These are phyloP conservation scores for Phytophthora capsici DNA, from an alignment of 352 stramenopile genomes.

Conservation along the genomic window DNA sequence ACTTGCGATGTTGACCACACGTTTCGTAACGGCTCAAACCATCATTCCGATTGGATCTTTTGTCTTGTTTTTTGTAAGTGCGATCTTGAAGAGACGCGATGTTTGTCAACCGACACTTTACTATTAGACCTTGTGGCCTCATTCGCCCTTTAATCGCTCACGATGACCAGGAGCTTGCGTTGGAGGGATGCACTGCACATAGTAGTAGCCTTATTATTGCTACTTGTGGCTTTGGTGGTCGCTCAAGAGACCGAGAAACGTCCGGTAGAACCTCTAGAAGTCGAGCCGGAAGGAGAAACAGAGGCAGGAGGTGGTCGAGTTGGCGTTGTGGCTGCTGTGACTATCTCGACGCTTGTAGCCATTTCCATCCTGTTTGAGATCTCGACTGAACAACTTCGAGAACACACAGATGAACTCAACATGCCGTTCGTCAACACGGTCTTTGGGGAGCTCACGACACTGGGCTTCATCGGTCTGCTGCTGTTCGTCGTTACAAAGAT, in stretches of 20 bases:
- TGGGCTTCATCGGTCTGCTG: slow-evolving; percentile 74
- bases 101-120: too few species aligned
- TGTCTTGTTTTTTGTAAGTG: slow-evolving; percentile 26
- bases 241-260: slow-evolving; percentile 7
- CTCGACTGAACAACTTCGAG: slow-evolving; percentile 42
- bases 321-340: slow-evolving; percentile 53
- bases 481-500: slow-evolving; percentile 76
- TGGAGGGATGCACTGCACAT: slow-evolving; percentile 8
- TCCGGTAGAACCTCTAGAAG: background rate
- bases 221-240: slow-evolving; percentile 30
- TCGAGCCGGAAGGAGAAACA: slow-evolving; percentile 6
- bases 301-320: slow-evolving; percentile 30
- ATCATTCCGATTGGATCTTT: slow-evolving; percentile 27
- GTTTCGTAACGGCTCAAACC: slow-evolving; percentile 26
- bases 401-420: slow-evolving; percentile 72
- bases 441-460: slow-evolving; percentile 73
- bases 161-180: slow-evolving; percentile 13
- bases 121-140: background rate
- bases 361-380: slow-evolving; percentile 76
- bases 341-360: slow-evolving; percentile 62
- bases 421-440: slow-evolving; percentile 78
- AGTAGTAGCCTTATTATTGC: slow-evolving; percentile 11
- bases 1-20: slow-evolving; percentile 20
- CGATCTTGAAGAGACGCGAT: slow-evolving; percentile 31
- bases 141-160: slow-evolving; percentile 9